Percentiles rank a stretch among this genome's conserved stretches.
Conservation (phyloP, 2,329 filamentous ascomycete genomes). For the Aplosporella prunicola region DNA sequence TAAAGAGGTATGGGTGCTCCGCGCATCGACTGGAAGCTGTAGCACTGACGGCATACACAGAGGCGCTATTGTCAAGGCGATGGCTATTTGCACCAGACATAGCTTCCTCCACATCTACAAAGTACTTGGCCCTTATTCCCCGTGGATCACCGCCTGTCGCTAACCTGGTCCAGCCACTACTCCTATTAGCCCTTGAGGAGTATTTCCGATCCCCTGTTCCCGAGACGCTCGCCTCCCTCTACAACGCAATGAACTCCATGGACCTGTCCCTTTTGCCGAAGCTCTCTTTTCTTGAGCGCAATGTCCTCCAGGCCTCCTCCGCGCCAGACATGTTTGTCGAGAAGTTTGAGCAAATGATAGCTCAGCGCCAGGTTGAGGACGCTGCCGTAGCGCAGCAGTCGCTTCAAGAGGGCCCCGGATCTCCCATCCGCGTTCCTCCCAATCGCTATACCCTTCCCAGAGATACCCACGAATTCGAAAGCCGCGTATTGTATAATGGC, state of each 20-base stretch:
- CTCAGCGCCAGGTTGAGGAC: slow-evolving; percentile 66
- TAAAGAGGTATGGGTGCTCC: slow-evolving; percentile 53
- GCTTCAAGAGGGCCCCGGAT: slow-evolving; percentile 18
- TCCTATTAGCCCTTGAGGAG: slow-evolving; percentile 85
- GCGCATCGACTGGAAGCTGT: neutral
- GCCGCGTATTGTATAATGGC: slow-evolving; percentile 88
- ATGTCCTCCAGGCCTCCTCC: slow-evolving; percentile 80
- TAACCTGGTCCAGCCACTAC: slow-evolving; percentile 54
- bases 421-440: slow-evolving; percentile 48
- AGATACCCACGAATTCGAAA: slow-evolving; percentile 97
- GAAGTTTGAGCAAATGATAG: slow-evolving; percentile 92
- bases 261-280: slow-evolving; percentile 88
- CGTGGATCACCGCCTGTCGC: slow-evolving; percentile 11
- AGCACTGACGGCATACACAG: slow-evolving; percentile 33
- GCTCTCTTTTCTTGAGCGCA: slow-evolving; percentile 71
- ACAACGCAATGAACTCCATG: slow-evolving; percentile 92
- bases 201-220: slow-evolving; percentile 89
- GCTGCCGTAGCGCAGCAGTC: slow-evolving; percentile 16
- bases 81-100: slow-evolving; percentile 97
- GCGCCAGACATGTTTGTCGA: slow-evolving; percentile 95
- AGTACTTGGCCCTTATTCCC: slow-evolving; percentile 35
- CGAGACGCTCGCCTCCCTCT: slow-evolving; percentile 80
- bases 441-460: slow-evolving; percentile 68
- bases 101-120: slow-evolving; percentile 99
- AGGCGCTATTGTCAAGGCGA: slow-evolving; percentile 91